These are phyloP conservation scores for Stramenopiles sp. DNA, from an alignment of 352 stramenopile genomes.

Conservation along the genomic window DNA sequence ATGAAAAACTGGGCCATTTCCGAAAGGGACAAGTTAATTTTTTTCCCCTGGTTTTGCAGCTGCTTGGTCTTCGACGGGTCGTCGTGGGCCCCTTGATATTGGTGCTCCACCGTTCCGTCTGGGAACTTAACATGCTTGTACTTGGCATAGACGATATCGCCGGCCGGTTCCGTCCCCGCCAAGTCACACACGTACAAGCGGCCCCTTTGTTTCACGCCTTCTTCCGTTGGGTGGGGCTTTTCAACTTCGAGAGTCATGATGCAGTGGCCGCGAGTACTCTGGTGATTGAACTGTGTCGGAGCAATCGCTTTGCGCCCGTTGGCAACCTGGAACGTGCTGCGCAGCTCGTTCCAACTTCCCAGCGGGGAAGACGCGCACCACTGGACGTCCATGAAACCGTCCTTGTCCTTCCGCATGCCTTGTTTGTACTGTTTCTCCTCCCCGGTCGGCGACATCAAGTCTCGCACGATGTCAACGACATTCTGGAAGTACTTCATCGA, in stretches of 20 bases:
- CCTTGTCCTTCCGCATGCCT: constrained; percentile 72
- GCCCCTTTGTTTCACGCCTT: constrained; percentile 62
- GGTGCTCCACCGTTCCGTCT: constrained; percentile 70
- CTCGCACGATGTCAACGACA: constrained; percentile 76
- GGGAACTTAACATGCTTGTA: constrained; percentile 76
- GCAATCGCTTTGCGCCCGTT: constrained; percentile 76
- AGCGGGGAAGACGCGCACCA: constrained; percentile 73
- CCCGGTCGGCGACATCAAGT: constrained; percentile 72
- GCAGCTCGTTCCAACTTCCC: constrained; percentile 76
- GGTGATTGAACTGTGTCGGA: constrained; percentile 79
- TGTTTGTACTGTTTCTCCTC: constrained; percentile 81
- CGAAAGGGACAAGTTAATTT: constrained; percentile 79
- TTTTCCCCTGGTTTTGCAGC: constrained; percentile 78
- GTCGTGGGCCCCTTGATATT: constrained; percentile 59
- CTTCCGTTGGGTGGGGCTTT: constrained; percentile 63
- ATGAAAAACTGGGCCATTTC: constrained; percentile 91
- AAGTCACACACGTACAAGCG: constrained; percentile 79
- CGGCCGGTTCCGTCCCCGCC: constrained; percentile 68
- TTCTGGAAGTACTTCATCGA: constrained; percentile 94
- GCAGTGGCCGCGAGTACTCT: constrained; percentile 72
- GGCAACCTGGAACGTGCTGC: constrained; percentile 59
- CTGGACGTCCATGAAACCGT: constrained; percentile 83
- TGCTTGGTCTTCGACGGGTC: constrained; percentile 75
- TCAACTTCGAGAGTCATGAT: constrained; percentile 85
- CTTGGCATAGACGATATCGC: constrained; percentile 73